Base-by-base conservation (phyloP, 495 filamentous ascomycete species). In the Thozetella sp. region DNA sequence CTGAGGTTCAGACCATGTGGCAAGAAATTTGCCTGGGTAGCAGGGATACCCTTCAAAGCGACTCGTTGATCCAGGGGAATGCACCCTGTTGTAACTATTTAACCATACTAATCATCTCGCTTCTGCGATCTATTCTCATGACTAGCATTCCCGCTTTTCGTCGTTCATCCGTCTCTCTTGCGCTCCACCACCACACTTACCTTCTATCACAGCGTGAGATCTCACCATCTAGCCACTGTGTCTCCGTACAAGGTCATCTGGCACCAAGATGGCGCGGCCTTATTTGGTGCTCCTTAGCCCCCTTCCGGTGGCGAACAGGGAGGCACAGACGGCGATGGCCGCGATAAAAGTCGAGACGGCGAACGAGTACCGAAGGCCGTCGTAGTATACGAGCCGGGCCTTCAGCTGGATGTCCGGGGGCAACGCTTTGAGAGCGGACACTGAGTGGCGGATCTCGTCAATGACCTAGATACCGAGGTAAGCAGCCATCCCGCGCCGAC, bases 391-490 rank as follows among this genome's bases (percentile, higher is more conserved):
- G n/a, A 80, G 61, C 17, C 84, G 75, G 11, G 82, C 87, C 27
- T 81, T 79, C 45, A 84, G 78, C 61, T 89, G 86, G 22, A 86
- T 74, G 40, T 87, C 84, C 0, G 80, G 81, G 0, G 84, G 84
- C 0, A 88, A 74, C 10, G 72, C 67, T 23, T 75, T 73, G 37
- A 88, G 76, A 2, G 79, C 80, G 2, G 82, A 80, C 9, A 86
- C 80, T 0, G 85, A 88, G 61, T 88, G 86, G 3, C 86, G 72
- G 60, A 90, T 88, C 45, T 83, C 79, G 37, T 85, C 77, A 34
- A 87, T 83, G 45, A 87, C 67, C 84, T 87, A 66, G 3, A 23
- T 13, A 45, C 25, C 24, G 9, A 60, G 19, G 26, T n/a, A 40
- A 40, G 34, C 43, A n/a, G 61, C 12, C 48, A 37, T 37, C 54